Conservation (phyloP, 2,329 filamentous ascomycete genomes). For the Aspergillus latus region DNA sequence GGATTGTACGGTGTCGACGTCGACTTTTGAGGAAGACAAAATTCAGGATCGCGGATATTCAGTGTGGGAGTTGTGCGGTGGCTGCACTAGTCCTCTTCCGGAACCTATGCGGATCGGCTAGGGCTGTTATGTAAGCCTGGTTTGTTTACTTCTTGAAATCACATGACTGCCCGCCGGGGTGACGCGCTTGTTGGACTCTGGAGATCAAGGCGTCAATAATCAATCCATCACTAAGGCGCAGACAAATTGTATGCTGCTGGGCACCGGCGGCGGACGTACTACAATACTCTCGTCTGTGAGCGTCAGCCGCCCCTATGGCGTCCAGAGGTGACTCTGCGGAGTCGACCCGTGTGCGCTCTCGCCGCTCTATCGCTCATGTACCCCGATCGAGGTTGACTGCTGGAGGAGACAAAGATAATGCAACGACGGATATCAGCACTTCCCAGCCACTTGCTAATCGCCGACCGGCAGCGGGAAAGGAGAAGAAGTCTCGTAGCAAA, state of each 20-base stretch:
- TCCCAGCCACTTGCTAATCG: conserved; percentile 27
- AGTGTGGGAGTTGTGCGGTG: conserved; percentile 38
- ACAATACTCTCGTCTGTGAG: conserved; percentile 16
- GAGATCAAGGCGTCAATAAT: conserved; percentile 7
- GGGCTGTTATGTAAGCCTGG: conserved; percentile 35
- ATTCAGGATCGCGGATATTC: conserved; percentile 35
- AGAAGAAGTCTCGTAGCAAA: conserved; percentile 81
- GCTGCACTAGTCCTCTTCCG: conserved; percentile 31
- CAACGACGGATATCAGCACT: conserved; percentile 64
- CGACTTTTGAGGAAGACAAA: conserved; percentile 44
- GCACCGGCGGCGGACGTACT: background rate
- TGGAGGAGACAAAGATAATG: conserved; percentile 73
- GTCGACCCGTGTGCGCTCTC: conserved; percentile 45
- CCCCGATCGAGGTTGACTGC: conserved; percentile 49
- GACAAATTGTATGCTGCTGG: background rate
- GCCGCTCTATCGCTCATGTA: conserved; percentile 71
- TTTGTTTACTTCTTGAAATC: conserved; percentile 44
- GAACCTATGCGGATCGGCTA: conserved; percentile 39
- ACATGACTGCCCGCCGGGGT: conserved; percentile 29
- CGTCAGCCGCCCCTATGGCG: conserved; percentile 29
- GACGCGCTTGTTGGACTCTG: conserved; percentile 28
- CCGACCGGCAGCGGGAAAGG: conserved; percentile 41
- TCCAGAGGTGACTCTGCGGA: conserved; percentile 37
- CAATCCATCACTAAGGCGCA: background rate
- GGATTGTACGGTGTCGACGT: conserved; percentile 37